Conservation (phyloP, 1,284 basidiomycete species). For the Violaceomyces palustris region DNA sequence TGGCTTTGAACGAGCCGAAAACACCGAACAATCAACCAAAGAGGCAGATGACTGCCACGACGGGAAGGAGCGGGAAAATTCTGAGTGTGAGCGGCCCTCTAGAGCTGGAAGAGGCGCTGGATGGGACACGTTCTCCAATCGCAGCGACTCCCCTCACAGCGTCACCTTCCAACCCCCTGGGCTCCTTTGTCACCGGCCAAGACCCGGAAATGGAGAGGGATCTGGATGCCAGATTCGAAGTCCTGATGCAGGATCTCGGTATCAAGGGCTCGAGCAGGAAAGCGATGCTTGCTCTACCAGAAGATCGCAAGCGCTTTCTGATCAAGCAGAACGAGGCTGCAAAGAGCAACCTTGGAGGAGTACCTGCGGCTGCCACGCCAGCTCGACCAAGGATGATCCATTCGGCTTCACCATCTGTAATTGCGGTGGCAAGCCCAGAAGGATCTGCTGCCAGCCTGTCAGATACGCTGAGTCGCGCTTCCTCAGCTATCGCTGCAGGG, state of each 20-base stretch:
- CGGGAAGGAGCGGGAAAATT: slow-evolving; percentile 19
- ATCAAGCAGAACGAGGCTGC: slow-evolving; percentile 53
- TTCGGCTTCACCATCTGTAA: no score
- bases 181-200: no score
- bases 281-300: slow-evolving; percentile 64
- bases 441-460: no score
- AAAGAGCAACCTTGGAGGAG: background rate
- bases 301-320: slow-evolving; percentile 67
- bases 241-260: slow-evolving; percentile 54
- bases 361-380: background rate
- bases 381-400: no score
- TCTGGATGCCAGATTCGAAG: slow-evolving; percentile 22
- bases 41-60: slow-evolving; percentile 11
- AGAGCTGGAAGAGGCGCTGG: slow-evolving; percentile 19
- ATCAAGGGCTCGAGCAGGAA: slow-evolving; percentile 66
- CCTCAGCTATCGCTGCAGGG: slow-evolving; percentile 44
- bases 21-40: slow-evolving; percentile 10
- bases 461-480: slow-evolving; percentile 27
- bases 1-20: slow-evolving; percentile 5
- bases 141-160: background rate
- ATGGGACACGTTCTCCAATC: background rate
- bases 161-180: no score
- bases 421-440: no score
- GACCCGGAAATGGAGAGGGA: no score
- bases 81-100: slow-evolving; percentile 38